These are phyloP conservation scores for Sistotremastrum suecicum DNA, from an alignment of 768 basidiomycete genomes.

Conservation along the genomic window DNA sequence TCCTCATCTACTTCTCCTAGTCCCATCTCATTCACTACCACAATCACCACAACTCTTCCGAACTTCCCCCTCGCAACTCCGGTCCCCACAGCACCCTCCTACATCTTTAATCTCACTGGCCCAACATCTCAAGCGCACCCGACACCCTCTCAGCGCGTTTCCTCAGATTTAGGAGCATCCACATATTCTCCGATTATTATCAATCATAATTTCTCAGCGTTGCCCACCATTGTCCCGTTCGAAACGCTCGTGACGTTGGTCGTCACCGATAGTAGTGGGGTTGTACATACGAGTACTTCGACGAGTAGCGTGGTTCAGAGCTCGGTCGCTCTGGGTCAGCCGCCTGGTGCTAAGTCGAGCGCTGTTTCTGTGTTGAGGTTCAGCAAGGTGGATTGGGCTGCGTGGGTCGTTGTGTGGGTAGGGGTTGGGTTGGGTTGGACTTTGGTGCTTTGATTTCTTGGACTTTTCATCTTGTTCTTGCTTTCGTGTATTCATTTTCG, in stretches of 20 bases:
- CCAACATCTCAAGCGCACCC: constrained; percentile 29
- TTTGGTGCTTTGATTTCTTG: background rate
- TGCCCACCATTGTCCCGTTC: constrained; percentile 41
- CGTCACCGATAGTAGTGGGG: constrained; percentile 41
- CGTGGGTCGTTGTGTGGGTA: background rate
- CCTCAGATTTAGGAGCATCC: constrained; percentile 52
- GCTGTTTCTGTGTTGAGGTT: background rate
- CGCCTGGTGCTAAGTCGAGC: constrained; percentile 29
- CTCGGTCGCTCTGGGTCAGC: constrained; percentile 43
- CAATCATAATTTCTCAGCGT: constrained; percentile 31
- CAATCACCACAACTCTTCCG: constrained; percentile 53
- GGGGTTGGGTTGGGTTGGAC: background rate
- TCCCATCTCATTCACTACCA: constrained; percentile 46
- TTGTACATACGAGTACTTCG: constrained; percentile 38
- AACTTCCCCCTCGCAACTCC: constrained; percentile 59
- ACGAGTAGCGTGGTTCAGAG: constrained; percentile 22
- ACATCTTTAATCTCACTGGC: constrained; percentile 57
- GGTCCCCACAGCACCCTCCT: constrained; percentile 44
- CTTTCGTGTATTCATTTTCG: too few species aligned
- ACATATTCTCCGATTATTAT: constrained; percentile 53
- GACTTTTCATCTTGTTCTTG: too few species aligned
- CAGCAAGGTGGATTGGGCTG: background rate
- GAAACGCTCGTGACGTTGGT: constrained; percentile 41
- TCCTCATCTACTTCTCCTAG: background rate
- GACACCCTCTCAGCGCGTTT: constrained; percentile 28